phyloP scores from a whole-genome alignment of 2,329 filamentous ascomycete genomes.

The Amauroascus niger region DNA sequence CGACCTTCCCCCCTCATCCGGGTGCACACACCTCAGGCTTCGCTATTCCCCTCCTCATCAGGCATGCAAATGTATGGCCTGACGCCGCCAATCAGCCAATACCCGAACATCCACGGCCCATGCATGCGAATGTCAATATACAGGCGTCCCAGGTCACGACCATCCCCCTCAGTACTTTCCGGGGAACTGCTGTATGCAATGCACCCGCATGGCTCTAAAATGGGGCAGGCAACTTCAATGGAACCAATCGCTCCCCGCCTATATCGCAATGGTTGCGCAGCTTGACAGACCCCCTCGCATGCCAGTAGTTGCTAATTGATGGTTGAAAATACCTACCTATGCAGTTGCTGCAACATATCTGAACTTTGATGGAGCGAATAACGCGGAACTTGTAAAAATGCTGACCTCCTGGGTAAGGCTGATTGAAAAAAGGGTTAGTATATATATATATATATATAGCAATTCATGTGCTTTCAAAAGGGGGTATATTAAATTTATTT shows the following conservation, averaged over 20 bases:
- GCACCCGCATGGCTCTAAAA: neutral
- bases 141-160: neutral
- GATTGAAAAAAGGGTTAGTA: neutral
- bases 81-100: no score
- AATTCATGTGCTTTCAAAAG: neutral
- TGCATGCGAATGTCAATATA: slow-evolving; percentile 8
- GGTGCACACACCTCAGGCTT: neutral
- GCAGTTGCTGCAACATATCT: no score
- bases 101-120: no score
- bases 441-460: no score
- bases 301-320: no score
- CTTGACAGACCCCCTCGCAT: no score
- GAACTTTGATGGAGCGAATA: no score
- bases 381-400: no score
- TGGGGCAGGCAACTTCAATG: neutral
- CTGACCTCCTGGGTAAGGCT: neutral
- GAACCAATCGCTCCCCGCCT: neutral
- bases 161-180: neutral
- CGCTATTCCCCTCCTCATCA: slow-evolving; percentile 1
- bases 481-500: neutral
- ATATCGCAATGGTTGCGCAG: no score
- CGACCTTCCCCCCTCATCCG: neutral
- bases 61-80: slow-evolving; percentile 5
- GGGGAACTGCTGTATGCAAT: neutral
- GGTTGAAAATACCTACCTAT: no score